Evolutionary conservation across 2,329 filamentous ascomycete species (phyloP), one percentile per base, ranked within the genome.

Genomic region (Cladosporium oxysporum): DNA sequence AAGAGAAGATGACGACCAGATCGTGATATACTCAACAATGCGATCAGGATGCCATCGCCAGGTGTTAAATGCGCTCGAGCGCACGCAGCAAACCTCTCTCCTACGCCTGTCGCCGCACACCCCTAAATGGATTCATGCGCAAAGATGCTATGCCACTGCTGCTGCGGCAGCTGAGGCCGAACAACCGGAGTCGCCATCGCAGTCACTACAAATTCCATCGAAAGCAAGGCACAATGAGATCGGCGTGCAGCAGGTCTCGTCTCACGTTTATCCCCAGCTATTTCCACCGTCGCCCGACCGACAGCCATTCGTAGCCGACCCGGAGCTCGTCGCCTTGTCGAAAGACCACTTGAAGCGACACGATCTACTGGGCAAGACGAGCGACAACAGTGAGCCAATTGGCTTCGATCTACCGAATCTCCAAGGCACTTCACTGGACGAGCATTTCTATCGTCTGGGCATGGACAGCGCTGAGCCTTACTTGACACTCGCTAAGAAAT

Each of bases 371-470:
- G 95, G 92, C 44, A 98, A 97, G 83, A 96, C 93, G 70, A 92
- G 91, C 73, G 93, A 96, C 78, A 87, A 86, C 59, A 77, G 77
- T 5, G 76, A 78, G 58, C 92, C 95, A 0, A 89, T 99, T 73
- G 91, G 88, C 12, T 97, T 99, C 76, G 89, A 97, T 72, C 81
- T 98, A 3, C 95, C 95, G 0, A 78, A 83, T 1, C 83, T 99
- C 1, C 90, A 93, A 67, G 95, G 95, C 16, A 76, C 85, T 33
- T 92, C 90, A 0, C 83, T 99, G 12, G 95, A 99, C 76, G 93
- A 98, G 76, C 96, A 99, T 79, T 99, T 99, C 75, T 84, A 92
- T 80, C 93, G 88, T 75, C 85, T 99, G 11, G 96, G 94, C 28
- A 84, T 90, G 76, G 92, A 97, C 76, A 89, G 90, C 52, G 91